These are phyloP conservation scores for Hyaloperonospora arabidopsidis DNA, from an alignment of 352 stramenopile genomes.

Conservation along the genomic window DNA sequence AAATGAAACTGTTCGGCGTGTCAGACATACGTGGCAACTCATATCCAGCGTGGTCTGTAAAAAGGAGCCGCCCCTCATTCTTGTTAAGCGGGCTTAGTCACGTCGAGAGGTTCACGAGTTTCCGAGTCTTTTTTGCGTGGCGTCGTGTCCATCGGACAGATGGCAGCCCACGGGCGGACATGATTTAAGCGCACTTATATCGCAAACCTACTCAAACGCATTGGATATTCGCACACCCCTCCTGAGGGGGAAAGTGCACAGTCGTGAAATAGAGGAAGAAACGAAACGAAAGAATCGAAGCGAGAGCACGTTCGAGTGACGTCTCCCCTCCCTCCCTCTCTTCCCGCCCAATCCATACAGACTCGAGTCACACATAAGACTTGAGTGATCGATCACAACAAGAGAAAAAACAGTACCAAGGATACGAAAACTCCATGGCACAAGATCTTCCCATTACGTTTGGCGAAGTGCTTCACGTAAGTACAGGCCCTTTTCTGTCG, in stretches of 20 bases:
- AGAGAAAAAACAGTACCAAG: constrained; percentile 9
- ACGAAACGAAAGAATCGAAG: constrained; percentile 34
- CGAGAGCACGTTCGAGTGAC: constrained; percentile 14
- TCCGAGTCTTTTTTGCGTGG: not conserved
- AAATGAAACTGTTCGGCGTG: no score
- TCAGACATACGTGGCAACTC: constrained; percentile 11
- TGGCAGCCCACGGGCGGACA: not conserved
- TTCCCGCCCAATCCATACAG: no score
- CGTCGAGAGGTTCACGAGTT: not conserved
- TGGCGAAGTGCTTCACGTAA: constrained; percentile 86
- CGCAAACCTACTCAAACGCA: constrained; percentile 8
- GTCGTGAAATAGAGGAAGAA: constrained; percentile 69
- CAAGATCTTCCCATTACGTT: constrained; percentile 87
- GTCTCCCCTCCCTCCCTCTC: constrained; percentile 10
- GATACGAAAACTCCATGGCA: constrained; percentile 38
- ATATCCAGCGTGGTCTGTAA: no score
- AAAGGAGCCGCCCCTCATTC: not conserved
- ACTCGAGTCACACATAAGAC: no score
- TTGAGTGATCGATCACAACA: constrained; percentile 7
- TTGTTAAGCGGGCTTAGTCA: constrained; percentile 26
- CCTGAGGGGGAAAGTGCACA: constrained; percentile 26
- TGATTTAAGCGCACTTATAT: constrained; percentile 28
- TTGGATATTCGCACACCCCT: constrained; percentile 16
- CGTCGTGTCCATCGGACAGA: not conserved
- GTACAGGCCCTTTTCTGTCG: constrained; percentile 18